Percentiles rank a stretch among this genome's conserved stretches.
Evolutionary conservation across 2,329 filamentous ascomycete species (phyloP).

Genomic region (Fusarium abutilonis): DNA sequence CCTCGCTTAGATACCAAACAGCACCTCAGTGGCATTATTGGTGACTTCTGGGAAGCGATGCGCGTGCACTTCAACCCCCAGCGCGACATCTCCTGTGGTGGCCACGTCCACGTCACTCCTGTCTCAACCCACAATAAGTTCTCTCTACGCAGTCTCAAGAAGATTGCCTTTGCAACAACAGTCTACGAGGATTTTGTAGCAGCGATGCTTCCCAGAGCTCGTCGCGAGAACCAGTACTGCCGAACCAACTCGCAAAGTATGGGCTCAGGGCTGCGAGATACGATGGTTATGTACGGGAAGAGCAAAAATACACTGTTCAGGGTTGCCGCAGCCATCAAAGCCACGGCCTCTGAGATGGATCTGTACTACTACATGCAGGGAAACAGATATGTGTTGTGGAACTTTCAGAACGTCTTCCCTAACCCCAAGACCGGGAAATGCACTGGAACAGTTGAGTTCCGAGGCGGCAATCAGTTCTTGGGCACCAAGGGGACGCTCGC

Average conservation of each 20-base stretch:
- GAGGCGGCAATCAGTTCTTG: constrained; percentile 54
- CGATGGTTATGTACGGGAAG: constrained; percentile 45
- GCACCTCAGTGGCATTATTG: constrained; percentile 47
- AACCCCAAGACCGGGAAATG: constrained; percentile 51
- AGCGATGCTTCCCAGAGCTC: constrained; percentile 47
- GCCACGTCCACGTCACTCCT: constrained; percentile 54
- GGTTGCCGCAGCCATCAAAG: constrained; percentile 47
- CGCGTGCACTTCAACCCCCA: constrained; percentile 54
- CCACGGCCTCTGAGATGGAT: constrained; percentile 43
- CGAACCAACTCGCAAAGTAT: constrained; percentile 47
- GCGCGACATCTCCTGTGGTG: constrained; percentile 50
- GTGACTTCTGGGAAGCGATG: constrained; percentile 56
- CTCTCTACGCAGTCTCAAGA: constrained; percentile 49
- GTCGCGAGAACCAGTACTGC: constrained; percentile 52
- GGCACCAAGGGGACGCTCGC: constrained; percentile 51
- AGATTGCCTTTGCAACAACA: constrained; percentile 51
- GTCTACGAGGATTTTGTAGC: constrained; percentile 51
- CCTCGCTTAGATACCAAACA: constrained; percentile 51
- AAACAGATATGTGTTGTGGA: constrained; percentile 54
- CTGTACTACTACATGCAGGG: constrained; percentile 53
- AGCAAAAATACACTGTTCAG: constrained; percentile 39
- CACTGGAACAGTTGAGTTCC: constrained; percentile 53
- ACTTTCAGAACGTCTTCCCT: constrained; percentile 54
- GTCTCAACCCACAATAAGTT: constrained; percentile 49
- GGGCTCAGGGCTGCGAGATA: constrained; percentile 46